Base-by-base conservation (phyloP, 257 asterid genomes). In the Nicotiana otophora region DNA sequence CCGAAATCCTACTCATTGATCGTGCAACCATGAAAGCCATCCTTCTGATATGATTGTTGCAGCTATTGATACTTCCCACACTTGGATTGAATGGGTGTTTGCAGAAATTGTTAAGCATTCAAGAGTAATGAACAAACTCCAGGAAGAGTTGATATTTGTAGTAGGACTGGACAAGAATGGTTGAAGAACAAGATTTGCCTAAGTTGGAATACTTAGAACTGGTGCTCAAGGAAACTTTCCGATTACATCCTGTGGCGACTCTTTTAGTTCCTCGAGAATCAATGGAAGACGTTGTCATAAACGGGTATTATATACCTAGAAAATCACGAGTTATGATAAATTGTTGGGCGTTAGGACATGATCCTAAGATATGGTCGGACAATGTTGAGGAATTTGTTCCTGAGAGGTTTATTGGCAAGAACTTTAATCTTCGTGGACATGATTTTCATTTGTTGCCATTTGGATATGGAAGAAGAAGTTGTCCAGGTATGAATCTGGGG, bases 201-300 rank as follows among this genome's bases (percentile, higher is more conserved):
- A 81, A 67, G 68, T 54, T 81, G 68, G 79, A 81, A 67, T 33
- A 81, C 84, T 68, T 81, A 5, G 84, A 81, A 12, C 19, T 68
- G 33, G 84, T 81, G n/a, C 39, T 67, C 33, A 81, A 67, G 68
- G 84, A 81, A 30, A 33, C 78, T 1, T 81, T 81, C 20, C 68
- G 84, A n/a, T 48, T 81, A 34, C 84, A 81, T 53, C 84, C 80
- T n/a, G 80, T 81, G 55, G 84, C 80, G n/a, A 2, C 84, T 15
- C 15, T 81, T 7, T 5, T 81, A 30, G 60, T 81, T 33, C 79
- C 84, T 33, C 84, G 77, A 17, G 84, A 81, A 36, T 81, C 84
- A 34, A 16, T 67, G 66, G 80, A 67, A 48, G 84, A 67, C 0
- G 14, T 81, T 17, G 36, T 28, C 39, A 67, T 81, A 16, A 48